A percentile compares a stretch with the other conserved stretches of the same genome.
These are phyloP conservation scores for Suhomyces kilbournensis DNA, from an alignment of 805 yeast species.

Conservation along the genomic window DNA sequence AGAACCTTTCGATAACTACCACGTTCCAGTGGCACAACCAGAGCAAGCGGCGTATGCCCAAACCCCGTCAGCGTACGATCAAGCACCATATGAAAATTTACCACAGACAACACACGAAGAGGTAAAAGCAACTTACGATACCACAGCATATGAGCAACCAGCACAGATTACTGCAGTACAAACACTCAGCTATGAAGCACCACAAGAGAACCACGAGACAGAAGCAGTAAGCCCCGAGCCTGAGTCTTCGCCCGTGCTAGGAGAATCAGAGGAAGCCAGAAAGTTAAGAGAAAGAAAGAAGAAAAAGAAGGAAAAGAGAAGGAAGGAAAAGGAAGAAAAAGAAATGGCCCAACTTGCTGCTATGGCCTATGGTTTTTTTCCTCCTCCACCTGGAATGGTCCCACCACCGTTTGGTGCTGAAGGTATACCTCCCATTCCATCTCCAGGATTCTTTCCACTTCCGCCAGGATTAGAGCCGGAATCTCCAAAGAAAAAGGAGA, in stretches of 20 bases:
- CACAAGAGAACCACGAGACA: neutral
- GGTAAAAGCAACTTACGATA: neutral
- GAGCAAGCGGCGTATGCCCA: neutral
- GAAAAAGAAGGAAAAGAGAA: conserved; percentile 15
- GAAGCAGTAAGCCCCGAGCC: conserved; percentile 1
- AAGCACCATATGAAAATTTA: neutral
- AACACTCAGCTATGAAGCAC: neutral
- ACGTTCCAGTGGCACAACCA: conserved; percentile 4
- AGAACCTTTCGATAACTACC: conserved; percentile 29
- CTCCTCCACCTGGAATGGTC: conserved; percentile 6
- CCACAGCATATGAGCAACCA: neutral
- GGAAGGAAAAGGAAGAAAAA: conserved; percentile 12
- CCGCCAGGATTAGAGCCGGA: conserved; percentile 10
- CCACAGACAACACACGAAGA: neutral
- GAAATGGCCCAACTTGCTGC: conserved; percentile 8
- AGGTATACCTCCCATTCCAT: conserved; percentile 8
- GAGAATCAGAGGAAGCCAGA: conserved; percentile 7
- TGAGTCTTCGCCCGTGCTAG: neutral
- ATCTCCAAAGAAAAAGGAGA: conserved; percentile 9
- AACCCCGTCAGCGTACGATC: neutral
- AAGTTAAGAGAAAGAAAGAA: conserved; percentile 13
- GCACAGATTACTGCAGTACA: neutral
- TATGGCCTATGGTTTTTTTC: conserved; percentile 5
- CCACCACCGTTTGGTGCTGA: conserved; percentile 12
- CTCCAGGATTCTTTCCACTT: conserved; percentile 11